phyloP scores from a whole-genome alignment of 2,329 filamentous ascomycete genomes.

The Aspergillus ruber region DNA sequence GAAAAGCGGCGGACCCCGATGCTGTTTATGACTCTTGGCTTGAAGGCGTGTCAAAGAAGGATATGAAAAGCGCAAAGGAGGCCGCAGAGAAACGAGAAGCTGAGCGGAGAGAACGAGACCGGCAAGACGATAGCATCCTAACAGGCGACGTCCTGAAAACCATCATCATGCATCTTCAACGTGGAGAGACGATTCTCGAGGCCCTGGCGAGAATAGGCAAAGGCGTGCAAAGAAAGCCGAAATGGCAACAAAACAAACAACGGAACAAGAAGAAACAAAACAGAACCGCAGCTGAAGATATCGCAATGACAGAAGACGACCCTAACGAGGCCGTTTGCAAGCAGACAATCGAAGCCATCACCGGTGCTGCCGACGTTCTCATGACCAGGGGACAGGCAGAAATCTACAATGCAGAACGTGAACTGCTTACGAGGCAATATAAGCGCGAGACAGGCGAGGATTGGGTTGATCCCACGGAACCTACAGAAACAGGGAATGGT shows the following conservation, averaged over 20 bases:
- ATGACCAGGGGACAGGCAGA: constrained; percentile 76
- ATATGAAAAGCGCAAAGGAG: constrained; percentile 79
- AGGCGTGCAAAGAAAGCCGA: constrained; percentile 52
- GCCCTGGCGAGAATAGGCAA: constrained; percentile 76
- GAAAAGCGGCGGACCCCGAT: constrained; percentile 82
- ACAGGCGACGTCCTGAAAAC: constrained; percentile 66
- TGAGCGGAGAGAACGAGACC: constrained; percentile 64
- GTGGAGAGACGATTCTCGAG: constrained; percentile 80
- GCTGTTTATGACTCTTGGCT: constrained; percentile 89
- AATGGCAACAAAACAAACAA: constrained; percentile 56
- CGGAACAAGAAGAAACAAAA: constrained; percentile 46
- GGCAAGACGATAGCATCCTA: constrained; percentile 67
- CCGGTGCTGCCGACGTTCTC: constrained; percentile 81
- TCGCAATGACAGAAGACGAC: constrained; percentile 69
- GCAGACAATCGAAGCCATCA: constrained; percentile 72
- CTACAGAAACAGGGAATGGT: constrained; percentile 25
- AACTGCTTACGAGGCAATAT: constrained; percentile 76
- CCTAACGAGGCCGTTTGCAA: constrained; percentile 64
- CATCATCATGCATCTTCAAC: constrained; percentile 67
- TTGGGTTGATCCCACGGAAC: constrained; percentile 56
- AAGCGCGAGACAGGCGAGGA: constrained; percentile 77
- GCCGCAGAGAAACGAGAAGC: constrained; percentile 80
- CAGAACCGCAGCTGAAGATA: constrained; percentile 40
- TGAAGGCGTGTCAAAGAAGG: constrained; percentile 85
- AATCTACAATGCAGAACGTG: constrained; percentile 86